Evolutionary conservation across 2,329 filamentous ascomycete genomes (phyloP), one percentile per base, ranked within the genome.

Genomic region (Cercospora zeina): DNA sequence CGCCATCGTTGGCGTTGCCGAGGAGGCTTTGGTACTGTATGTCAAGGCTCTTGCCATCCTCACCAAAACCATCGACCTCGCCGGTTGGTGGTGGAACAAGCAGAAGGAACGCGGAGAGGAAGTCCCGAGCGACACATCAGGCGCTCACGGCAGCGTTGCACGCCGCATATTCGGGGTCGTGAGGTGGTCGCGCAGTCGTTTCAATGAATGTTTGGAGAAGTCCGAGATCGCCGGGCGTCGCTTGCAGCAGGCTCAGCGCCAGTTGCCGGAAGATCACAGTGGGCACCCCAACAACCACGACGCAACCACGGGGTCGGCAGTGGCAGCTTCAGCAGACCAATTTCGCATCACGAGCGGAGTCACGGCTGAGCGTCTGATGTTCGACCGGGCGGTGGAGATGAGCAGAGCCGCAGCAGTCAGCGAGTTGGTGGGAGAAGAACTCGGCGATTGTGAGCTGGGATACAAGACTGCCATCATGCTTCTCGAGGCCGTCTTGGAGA

Each of bases 121-220:
- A 0, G 74, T 80, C 73, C 60, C 77, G 74, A 72, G 81, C 11
- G 71, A 77, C 10, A 61, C 69, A 14, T 70, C 70, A 8, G 58
- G 57, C 5, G 39, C 69, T 4, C 62, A 64, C 4, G 63, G 59
- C 4, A 62, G 61, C 19, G 65, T 70, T 14, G 69, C 69, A 42
- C 70, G 68, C 37, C 87, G 92, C 54, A 91, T 99, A 76, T 97
- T 96, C 72, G 89, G 89, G 42, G 91, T 96, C 8, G 95, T 99
- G 0, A 93, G 97, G 75, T 99, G 93, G 95, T 89, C 96, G 59
- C 90, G 95, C 34, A 85, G 83, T 68, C 90, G 93, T 4, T 99
- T 99, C 82, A 99, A 99, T 73, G 95, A 97, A 74, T 95, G 96
- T 39, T 80, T 97, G 64, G 93, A 97, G 77, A 99, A 99, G 79